Percentiles rank a stretch among this genome's conserved stretches.
phyloP scores from a whole-genome alignment of 208 protist species.

The Crithidia mellificae region DNA sequence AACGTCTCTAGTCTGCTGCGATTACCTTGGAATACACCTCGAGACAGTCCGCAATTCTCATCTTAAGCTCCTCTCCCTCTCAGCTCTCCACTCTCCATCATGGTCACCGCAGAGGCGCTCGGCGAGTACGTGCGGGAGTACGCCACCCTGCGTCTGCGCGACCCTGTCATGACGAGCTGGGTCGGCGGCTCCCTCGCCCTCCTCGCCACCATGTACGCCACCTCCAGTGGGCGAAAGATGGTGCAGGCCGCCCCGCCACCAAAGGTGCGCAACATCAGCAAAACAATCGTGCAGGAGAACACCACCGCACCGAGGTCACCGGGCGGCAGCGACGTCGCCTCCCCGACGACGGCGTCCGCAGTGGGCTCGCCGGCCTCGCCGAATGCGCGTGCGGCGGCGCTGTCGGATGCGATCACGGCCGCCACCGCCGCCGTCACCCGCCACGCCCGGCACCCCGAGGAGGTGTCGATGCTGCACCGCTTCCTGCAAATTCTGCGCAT shows the following conservation, averaged over 20 bases:
- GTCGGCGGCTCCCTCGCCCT: slow-evolving; percentile 36
- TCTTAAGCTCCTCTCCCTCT: too few relatives aligned
- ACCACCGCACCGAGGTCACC: not conserved
- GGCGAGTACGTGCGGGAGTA: slow-evolving; percentile 39
- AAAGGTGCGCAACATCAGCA: slow-evolving; percentile 11
- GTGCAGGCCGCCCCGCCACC: slow-evolving; percentile 26
- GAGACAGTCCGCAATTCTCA: too few relatives aligned
- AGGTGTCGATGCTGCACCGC: slow-evolving; percentile 13
- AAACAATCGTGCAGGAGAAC: slow-evolving; percentile 2
- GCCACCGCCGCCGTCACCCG: not conserved
- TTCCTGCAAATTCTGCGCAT: slow-evolving; percentile 52
- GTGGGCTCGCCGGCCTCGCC: slow-evolving; percentile 8
- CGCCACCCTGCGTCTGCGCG: slow-evolving; percentile 24
- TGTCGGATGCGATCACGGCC: slow-evolving; percentile 1
- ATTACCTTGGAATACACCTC: too few relatives aligned
- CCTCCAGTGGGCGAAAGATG: slow-evolving; percentile 31
- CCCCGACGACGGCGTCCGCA: too few relatives aligned
- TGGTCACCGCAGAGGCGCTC: slow-evolving; percentile 25
- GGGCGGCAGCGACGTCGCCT: not conserved
- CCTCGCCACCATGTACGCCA: slow-evolving; percentile 28
- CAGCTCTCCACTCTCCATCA: not conserved
- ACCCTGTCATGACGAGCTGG: slow-evolving; percentile 38
- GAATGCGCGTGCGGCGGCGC: not conserved
- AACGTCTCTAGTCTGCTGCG: too few relatives aligned
- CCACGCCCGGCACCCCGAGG: not conserved